phyloP scores from a whole-genome alignment of 2,329 filamentous ascomycete species.

The Penicillium sp. region DNA sequence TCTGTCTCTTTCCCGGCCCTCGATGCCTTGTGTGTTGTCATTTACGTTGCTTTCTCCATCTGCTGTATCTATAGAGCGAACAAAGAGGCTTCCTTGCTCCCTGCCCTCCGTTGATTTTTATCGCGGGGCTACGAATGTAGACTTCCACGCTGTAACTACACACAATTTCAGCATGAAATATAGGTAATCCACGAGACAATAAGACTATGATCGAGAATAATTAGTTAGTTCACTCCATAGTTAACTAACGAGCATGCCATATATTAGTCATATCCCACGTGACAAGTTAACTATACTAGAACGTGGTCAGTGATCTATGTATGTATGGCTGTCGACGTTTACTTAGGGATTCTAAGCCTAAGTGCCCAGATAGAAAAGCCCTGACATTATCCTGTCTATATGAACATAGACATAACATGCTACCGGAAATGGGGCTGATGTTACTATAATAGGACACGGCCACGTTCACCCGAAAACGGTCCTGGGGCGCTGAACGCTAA shows the following conservation, averaged over 20 bases:
- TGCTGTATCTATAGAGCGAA: neutral
- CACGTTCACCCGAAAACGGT: constrained; percentile 20
- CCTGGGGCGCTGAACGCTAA: constrained; percentile 4
- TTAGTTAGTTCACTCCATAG: too few relatives aligned
- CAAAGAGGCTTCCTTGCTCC: neutral
- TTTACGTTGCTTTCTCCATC: neutral
- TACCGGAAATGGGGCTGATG: neutral
- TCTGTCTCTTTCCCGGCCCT: neutral
- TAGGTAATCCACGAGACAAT: neutral
- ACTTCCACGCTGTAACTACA: neutral
- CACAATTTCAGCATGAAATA: neutral
- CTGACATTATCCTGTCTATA: too few relatives aligned
- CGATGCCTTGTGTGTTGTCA: neutral
- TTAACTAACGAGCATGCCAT: too few relatives aligned
- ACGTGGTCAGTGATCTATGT: too few relatives aligned
- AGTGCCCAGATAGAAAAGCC: too few relatives aligned
- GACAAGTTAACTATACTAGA: too few relatives aligned
- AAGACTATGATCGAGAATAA: neutral
- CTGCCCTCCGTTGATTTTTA: neutral
- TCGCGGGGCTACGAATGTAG: neutral
- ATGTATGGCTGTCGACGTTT: too few relatives aligned
- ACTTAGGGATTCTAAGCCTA: too few relatives aligned
- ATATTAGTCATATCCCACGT: too few relatives aligned
- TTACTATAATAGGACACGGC: constrained; percentile 1
- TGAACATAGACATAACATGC: neutral